phyloP scores from a whole-genome alignment of 257 asterid species.

The Craterostigma plantagineum region DNA sequence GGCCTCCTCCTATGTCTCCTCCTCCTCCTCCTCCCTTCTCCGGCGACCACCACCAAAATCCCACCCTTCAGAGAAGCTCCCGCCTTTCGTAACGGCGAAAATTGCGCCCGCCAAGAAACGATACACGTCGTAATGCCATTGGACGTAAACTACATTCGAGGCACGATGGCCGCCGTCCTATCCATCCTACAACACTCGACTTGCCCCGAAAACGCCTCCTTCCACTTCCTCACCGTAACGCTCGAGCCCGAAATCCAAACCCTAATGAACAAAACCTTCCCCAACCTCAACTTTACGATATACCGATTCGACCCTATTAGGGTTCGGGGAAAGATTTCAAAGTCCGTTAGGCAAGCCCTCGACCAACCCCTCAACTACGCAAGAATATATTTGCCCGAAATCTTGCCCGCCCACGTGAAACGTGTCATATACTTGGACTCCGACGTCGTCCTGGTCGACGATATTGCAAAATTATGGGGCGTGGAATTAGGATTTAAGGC shows the following conservation, averaged over 20 bases:
- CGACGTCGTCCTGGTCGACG: not conserved
- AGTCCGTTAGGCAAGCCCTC: not conserved
- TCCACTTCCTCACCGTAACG: not conserved
- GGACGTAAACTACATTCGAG: not conserved
- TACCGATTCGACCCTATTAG: not conserved
- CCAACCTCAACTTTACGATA: not conserved
- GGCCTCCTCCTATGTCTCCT: not conserved
- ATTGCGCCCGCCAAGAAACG: not conserved
- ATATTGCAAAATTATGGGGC: not conserved
- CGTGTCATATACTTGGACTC: not conserved
- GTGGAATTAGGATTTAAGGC: not conserved
- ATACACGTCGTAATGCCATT: not conserved
- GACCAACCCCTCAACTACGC: conserved; percentile 1
- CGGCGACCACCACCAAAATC: not conserved
- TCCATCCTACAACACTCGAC: not conserved
- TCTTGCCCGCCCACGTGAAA: not conserved
- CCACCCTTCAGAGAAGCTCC: not conserved
- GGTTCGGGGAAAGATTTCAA: not conserved
- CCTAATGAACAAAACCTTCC: not conserved
- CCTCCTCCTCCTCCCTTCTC: not conserved
- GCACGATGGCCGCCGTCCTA: not conserved
- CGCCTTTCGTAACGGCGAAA: not conserved
- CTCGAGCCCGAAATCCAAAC: not conserved
- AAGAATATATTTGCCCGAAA: not conserved
- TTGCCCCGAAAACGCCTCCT: not conserved